A percentile compares a stretch with the other conserved stretches of the same genome.
Evolutionary conservation across 1,139 yeast species (phyloP).

Genomic region (Yamadazyma sp.): DNA sequence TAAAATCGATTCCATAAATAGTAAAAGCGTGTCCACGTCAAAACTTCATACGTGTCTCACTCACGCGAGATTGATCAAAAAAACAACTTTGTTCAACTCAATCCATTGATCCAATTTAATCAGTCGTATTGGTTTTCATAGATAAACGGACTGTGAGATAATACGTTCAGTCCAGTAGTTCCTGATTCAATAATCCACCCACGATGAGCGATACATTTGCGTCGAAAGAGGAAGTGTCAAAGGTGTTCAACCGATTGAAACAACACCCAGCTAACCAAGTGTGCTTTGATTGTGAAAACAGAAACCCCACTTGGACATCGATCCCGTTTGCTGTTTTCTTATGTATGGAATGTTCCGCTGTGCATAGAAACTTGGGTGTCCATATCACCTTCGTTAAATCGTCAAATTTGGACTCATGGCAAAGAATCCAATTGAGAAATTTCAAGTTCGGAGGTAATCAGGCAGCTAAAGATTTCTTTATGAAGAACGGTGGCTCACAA

Average conservation of each 20-base stretch:
- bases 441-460: slow-evolving; percentile 94
- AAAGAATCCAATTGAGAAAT: slow-evolving; percentile 79
- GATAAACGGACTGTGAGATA: too few species aligned
- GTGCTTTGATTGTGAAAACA: slow-evolving; percentile 66
- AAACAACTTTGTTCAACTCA: background rate
- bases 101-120: too few species aligned
- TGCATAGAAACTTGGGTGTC: slow-evolving; percentile 51
- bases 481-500: slow-evolving; percentile 81
- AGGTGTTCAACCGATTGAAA: slow-evolving; percentile 57
- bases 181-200: too few species aligned
- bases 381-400: slow-evolving; percentile 72
- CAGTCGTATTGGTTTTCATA: too few species aligned
- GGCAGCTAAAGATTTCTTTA: slow-evolving; percentile 76
- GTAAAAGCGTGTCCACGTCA: too few species aligned
- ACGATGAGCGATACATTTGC: slow-evolving; percentile 55
- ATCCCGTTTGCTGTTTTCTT: slow-evolving; percentile 50
- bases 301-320: slow-evolving; percentile 54
- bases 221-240: slow-evolving; percentile 59
- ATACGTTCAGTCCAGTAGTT: too few species aligned
- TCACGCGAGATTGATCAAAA: background rate
- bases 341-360: slow-evolving; percentile 51
- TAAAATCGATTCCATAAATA: too few species aligned
- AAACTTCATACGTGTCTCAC: background rate
- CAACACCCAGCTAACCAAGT: slow-evolving; percentile 73
- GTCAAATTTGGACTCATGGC: slow-evolving; percentile 88